phyloP scores from a whole-genome alignment of 2,329 filamentous ascomycete species.

The Colletotrichum camelliae region DNA sequence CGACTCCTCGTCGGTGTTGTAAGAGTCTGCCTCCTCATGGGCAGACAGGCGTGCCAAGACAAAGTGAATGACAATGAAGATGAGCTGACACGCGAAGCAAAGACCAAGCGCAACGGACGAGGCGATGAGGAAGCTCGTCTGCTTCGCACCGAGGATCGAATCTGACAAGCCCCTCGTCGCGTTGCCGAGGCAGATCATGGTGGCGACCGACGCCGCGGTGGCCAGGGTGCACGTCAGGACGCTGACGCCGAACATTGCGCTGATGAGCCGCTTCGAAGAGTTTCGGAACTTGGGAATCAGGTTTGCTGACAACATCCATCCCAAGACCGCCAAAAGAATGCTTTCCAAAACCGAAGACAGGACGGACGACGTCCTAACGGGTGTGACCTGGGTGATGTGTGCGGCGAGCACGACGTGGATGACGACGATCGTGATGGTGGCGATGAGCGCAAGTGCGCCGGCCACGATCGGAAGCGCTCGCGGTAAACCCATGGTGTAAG shows the following conservation, averaged over 20 bases:
- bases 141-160: conserved; percentile 36
- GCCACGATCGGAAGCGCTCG: conserved; percentile 38
- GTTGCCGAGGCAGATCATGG: conserved; percentile 46
- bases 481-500: conserved; percentile 37
- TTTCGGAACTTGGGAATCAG: conserved; percentile 25
- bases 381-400: conserved; percentile 31
- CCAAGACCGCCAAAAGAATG: conserved; percentile 39
- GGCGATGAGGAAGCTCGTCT: conserved; percentile 45
- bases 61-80: conserved; percentile 53
- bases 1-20: conserved; percentile 37
- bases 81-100: conserved; percentile 51
- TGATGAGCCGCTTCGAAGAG: conserved; percentile 28
- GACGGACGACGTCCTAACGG: conserved; percentile 40
- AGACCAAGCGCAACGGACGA: conserved; percentile 50
- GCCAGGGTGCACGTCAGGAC: conserved; percentile 49
- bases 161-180: conserved; percentile 31
- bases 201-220: conserved; percentile 48
- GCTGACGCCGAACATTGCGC: conserved; percentile 41
- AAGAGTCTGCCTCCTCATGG: conserved; percentile 30
- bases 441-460: conserved; percentile 40
- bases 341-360: conserved; percentile 43
- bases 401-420: conserved; percentile 45
- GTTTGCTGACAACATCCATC: conserved; percentile 35
- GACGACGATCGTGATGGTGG: conserved; percentile 43
- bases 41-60: conserved; percentile 39